Evolutionary conservation across 768 basidiomycete genomes (phyloP).

Genomic region (Pulveroboletus ravenelii): DNA sequence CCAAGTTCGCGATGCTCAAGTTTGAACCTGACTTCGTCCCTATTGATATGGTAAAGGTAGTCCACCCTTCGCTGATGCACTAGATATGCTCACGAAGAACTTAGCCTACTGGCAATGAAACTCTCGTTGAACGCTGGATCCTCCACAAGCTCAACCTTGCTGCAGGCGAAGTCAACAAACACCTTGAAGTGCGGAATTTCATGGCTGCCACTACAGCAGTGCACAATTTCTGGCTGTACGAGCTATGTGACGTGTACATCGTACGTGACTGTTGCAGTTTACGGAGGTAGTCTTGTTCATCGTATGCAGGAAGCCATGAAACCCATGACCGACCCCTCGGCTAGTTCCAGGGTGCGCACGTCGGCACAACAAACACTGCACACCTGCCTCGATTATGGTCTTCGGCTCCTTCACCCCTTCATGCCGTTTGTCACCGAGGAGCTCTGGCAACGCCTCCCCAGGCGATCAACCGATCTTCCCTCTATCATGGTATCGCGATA

Average conservation of each 20-base stretch:
- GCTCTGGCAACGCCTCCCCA: slow-evolving; percentile 92
- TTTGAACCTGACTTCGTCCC: slow-evolving; percentile 83
- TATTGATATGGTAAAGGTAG: slow-evolving; percentile 60
- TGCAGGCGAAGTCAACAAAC: slow-evolving; percentile 66
- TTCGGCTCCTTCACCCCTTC: slow-evolving; percentile 91
- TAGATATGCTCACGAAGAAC: slow-evolving; percentile 6
- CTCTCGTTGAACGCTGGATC: slow-evolving; percentile 92
- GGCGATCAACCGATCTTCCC: slow-evolving; percentile 72
- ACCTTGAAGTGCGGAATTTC: slow-evolving; percentile 84
- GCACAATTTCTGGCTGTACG: slow-evolving; percentile 97
- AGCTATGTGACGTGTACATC: slow-evolving; percentile 99
- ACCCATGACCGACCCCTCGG: slow-evolving; percentile 85
- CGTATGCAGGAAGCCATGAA: slow-evolving; percentile 90
- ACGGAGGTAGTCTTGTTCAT: neutral
- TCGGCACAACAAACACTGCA: slow-evolving; percentile 97
- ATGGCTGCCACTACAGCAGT: slow-evolving; percentile 82
- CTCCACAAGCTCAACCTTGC: slow-evolving; percentile 89
- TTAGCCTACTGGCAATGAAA: slow-evolving; percentile 85
- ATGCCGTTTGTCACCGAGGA: slow-evolving; percentile 99
- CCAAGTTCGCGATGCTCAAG: slow-evolving; percentile 99
- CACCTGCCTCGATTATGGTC: slow-evolving; percentile 86
- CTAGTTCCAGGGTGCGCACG: slow-evolving; percentile 52
- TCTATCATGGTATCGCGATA: slow-evolving; percentile 89
- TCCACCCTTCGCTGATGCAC: slow-evolving; percentile 6
- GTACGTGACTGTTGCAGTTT: slow-evolving; percentile 41